A percentile compares a stretch with the other conserved stretches of the same genome.
These are phyloP conservation scores for Diospyros lotus DNA, from an alignment of 148 eudicot species.

Conservation along the genomic window DNA sequence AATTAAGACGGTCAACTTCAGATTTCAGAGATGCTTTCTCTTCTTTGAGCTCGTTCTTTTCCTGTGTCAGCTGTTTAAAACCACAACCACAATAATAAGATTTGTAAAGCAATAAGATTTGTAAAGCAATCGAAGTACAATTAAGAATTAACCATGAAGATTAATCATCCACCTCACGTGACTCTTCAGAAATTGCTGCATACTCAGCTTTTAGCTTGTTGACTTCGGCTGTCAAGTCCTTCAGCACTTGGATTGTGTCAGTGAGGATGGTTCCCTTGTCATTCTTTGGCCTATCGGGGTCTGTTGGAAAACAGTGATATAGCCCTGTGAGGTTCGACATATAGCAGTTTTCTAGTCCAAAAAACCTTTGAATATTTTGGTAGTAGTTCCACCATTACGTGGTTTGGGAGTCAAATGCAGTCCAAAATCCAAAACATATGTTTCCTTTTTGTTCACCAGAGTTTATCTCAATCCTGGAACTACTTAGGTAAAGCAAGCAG, in stretches of 20 bases:
- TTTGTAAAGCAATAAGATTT: slow-evolving; percentile 16
- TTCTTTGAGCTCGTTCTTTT: slow-evolving; percentile 67
- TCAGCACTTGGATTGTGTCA: slow-evolving; percentile 56
- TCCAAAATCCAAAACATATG: no score
- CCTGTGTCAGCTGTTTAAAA: slow-evolving; percentile 52
- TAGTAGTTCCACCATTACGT: no score
- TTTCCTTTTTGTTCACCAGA: no score
- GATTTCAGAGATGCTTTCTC: slow-evolving; percentile 58
- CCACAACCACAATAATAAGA: background rate
- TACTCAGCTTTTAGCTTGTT: slow-evolving; percentile 53
- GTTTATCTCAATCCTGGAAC: no score
- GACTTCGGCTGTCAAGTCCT: slow-evolving; percentile 57
- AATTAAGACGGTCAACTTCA: slow-evolving; percentile 52
- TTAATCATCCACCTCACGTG: slow-evolving; percentile 44
- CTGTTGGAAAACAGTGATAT: slow-evolving; percentile 18
- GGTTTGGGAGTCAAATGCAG: no score
- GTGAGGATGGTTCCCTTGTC: slow-evolving; percentile 58
- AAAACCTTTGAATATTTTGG: no score
- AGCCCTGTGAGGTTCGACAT: no score
- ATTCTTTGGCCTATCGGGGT: slow-evolving; percentile 63
- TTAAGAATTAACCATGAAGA: slow-evolving; percentile 13
- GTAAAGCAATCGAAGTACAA: slow-evolving; percentile 17
- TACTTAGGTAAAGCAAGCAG: no score
- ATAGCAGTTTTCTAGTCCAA: no score
- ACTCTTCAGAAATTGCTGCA: slow-evolving; percentile 50